These are phyloP conservation scores for Pleoardoris graminearum DNA, from an alignment of 2,329 filamentous ascomycete species.

Conservation along the genomic window DNA sequence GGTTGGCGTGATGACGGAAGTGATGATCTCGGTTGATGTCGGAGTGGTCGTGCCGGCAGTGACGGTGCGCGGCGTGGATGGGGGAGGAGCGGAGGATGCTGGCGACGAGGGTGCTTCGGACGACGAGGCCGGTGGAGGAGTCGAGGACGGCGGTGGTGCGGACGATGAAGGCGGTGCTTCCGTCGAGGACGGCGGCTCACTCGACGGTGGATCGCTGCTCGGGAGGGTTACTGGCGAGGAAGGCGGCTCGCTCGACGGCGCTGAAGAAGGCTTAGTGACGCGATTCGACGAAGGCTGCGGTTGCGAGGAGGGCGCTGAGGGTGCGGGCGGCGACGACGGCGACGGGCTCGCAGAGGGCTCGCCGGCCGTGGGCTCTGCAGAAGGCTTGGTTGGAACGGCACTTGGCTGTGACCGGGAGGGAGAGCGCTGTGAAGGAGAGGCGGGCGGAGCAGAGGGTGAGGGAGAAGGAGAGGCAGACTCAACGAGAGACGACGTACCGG, in stretches of 20 bases:
- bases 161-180: slow-evolving; percentile 5
- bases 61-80: slow-evolving; percentile 13
- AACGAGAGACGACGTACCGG: slow-evolving; percentile 39
- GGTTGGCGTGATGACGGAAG: slow-evolving; percentile 15
- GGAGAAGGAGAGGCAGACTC: slow-evolving; percentile 8
- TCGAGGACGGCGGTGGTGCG: background rate
- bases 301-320: slow-evolving; percentile 6
- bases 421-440: slow-evolving; percentile 14
- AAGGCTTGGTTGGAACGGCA: slow-evolving; percentile 15
- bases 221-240: slow-evolving; percentile 22
- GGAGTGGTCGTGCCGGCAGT: slow-evolving; percentile 30
- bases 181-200: slow-evolving; percentile 9
- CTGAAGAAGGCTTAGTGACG: slow-evolving; percentile 16
- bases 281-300: slow-evolving; percentile 1
- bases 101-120: slow-evolving; percentile 15
- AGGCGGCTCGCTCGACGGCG: background rate
- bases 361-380: slow-evolving; percentile 15
- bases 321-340: slow-evolving; percentile 12
- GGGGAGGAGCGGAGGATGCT: slow-evolving; percentile 12
- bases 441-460: slow-evolving; percentile 19
- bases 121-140: slow-evolving; percentile 4
- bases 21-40: slow-evolving; percentile 20
- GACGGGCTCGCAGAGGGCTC: slow-evolving; percentile 16
- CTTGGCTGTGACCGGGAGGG: slow-evolving; percentile 17
- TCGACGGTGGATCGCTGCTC: slow-evolving; percentile 2